Evolutionary conservation across 2,329 filamentous ascomycete genomes (phyloP).

Genomic region (Fusarium mangiferae): DNA sequence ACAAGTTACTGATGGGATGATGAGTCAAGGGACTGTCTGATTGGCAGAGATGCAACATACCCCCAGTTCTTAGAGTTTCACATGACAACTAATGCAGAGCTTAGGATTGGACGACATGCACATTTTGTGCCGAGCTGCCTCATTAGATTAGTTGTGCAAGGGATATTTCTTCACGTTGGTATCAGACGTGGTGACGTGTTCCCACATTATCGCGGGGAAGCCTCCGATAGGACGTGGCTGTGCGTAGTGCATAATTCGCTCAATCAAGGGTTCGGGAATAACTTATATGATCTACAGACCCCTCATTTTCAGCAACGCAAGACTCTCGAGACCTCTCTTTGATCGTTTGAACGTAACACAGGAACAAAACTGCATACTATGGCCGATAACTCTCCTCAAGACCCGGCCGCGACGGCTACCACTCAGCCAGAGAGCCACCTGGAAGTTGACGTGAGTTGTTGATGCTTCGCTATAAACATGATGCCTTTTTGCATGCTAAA

Average conservation of each 20-base stretch:
- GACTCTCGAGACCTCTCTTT: neutral
- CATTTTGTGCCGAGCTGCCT: neutral
- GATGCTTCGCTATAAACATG: accelerated
- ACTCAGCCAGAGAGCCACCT: neutral
- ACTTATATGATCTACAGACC: neutral
- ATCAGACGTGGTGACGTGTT: neutral
- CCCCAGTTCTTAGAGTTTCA: neutral
- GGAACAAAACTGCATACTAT: neutral
- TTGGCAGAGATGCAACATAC: neutral
- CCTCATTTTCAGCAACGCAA: neutral
- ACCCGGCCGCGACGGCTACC: neutral
- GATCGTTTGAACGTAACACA: neutral
- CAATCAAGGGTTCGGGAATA: neutral
- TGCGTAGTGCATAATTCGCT: neutral
- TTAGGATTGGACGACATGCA: neutral
- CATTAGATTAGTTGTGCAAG: neutral
- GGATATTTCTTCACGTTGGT: neutral
- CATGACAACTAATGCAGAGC: neutral
- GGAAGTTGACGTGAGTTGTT: conserved; percentile 1
- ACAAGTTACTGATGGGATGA: neutral
- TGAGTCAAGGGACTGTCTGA: neutral
- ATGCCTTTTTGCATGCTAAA: neutral
- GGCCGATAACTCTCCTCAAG: neutral
- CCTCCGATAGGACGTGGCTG: neutral
- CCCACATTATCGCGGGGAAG: neutral